phyloP scores from a whole-genome alignment of 129 eudicot species.

The Arctium minus region DNA sequence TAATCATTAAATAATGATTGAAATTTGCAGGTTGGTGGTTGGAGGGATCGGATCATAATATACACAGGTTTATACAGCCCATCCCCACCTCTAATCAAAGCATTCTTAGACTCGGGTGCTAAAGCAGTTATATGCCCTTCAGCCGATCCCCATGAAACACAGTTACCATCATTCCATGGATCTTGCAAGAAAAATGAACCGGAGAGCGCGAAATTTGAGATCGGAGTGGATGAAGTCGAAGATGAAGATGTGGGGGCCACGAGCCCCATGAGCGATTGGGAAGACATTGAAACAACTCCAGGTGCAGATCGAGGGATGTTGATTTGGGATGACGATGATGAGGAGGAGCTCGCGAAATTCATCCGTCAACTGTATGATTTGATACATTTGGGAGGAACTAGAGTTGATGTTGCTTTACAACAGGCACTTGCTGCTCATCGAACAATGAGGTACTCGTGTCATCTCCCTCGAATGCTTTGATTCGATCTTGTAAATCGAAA shows the following conservation, averaged over 20 bases:
- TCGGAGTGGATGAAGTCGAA: constrained; percentile 69
- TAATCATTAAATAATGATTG: not conserved
- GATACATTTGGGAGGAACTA: constrained; percentile 56
- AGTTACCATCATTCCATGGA: constrained; percentile 58
- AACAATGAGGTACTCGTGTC: constrained; percentile 73
- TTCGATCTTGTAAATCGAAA: constrained; percentile 5
- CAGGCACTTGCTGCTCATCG: constrained; percentile 57
- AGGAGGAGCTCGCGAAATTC: constrained; percentile 66
- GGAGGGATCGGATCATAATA: constrained; percentile 90
- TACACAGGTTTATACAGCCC: constrained; percentile 77
- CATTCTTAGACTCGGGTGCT: constrained; percentile 84
- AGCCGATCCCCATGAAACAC: constrained; percentile 62
- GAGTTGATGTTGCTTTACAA: constrained; percentile 58
- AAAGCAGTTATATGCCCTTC: constrained; percentile 90
- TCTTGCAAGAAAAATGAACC: constrained; percentile 44
- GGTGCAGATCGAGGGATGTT: constrained; percentile 21
- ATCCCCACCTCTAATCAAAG: constrained; percentile 57
- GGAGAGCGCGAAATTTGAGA: constrained; percentile 68
- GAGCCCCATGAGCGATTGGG: constrained; percentile 86
- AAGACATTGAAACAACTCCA: constrained; percentile 54
- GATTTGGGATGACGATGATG: constrained; percentile 77
- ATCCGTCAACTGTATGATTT: constrained; percentile 55
- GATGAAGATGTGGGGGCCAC: constrained; percentile 42
- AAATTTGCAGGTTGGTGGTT: constrained; percentile 64
- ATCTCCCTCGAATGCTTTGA: constrained; percentile 53